Evolutionary conservation across 345 rosid species (phyloP).

Genomic region (Murraya koenigii): DNA sequence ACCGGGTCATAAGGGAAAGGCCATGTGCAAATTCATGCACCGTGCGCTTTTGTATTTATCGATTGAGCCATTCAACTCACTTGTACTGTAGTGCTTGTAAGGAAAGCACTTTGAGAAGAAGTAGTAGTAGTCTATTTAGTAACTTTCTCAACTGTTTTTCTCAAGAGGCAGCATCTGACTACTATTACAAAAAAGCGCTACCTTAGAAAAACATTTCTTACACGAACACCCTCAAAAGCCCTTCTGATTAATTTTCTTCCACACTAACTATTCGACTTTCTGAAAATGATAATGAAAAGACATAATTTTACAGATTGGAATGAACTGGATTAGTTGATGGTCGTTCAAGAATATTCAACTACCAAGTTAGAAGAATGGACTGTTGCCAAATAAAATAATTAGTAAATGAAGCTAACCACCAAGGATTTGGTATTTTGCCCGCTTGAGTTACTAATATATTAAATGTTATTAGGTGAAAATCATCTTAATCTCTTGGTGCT

Average conservation of each 20-base stretch:
- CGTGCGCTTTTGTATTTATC: not conserved
- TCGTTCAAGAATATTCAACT: not conserved
- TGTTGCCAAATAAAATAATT: not conserved
- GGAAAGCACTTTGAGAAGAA: too few species aligned
- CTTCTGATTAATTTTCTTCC: not conserved
- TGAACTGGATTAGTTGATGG: not conserved
- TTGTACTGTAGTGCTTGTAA: not conserved
- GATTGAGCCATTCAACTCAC: not conserved
- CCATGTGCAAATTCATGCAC: not conserved
- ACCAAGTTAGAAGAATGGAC: not conserved
- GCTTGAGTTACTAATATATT: not conserved
- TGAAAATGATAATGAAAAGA: not conserved
- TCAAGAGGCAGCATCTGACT: too few species aligned
- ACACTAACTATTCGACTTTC: not conserved
- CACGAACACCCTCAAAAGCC: too few species aligned
- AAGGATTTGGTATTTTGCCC: not conserved
- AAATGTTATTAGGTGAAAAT: not conserved
- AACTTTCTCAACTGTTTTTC: too few species aligned
- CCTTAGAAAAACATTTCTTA: too few species aligned
- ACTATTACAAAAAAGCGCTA: too few species aligned
- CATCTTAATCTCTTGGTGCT: not conserved
- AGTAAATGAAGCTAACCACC: not conserved
- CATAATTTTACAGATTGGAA: not conserved
- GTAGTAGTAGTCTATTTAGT: too few species aligned
- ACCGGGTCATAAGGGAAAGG: not conserved